These are phyloP conservation scores for Epichloe scottii DNA, from an alignment of 2,329 filamentous ascomycete genomes.

Conservation along the genomic window DNA sequence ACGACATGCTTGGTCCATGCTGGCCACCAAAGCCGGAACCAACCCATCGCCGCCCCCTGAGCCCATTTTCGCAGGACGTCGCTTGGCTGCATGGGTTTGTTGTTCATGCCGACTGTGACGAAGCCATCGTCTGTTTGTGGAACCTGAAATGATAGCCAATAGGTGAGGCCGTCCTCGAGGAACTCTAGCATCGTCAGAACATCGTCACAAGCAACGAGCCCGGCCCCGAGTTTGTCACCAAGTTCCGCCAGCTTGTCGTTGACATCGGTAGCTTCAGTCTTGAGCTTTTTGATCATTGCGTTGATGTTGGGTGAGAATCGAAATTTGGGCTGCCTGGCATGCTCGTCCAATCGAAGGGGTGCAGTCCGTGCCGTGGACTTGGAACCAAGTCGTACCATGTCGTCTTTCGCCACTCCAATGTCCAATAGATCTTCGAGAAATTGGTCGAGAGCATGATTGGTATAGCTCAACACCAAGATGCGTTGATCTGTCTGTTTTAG, in stretches of 20 bases:
- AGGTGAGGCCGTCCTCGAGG: slow-evolving; percentile 33
- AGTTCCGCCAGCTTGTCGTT: too few relatives aligned
- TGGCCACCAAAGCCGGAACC: too few relatives aligned
- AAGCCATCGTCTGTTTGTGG: slow-evolving; percentile 24
- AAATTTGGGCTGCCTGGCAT: too few relatives aligned
- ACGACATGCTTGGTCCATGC: too few relatives aligned
- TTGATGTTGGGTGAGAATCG: too few relatives aligned
- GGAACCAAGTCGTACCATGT: slow-evolving; percentile 51
- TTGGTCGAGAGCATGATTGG: slow-evolving; percentile 55
- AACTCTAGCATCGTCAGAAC: slow-evolving; percentile 38
- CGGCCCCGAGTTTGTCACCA: too few relatives aligned
- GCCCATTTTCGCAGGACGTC: too few relatives aligned
- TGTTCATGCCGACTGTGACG: too few relatives aligned
- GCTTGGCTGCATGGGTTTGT: too few relatives aligned
- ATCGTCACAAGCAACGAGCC: slow-evolving; percentile 10
- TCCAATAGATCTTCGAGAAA: slow-evolving; percentile 52
- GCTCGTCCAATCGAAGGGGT: background rate
- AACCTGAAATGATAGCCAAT: slow-evolving; percentile 43
- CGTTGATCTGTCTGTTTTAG: slow-evolving; percentile 32
- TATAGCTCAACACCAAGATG: slow-evolving; percentile 55
- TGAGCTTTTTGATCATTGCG: too few relatives aligned
- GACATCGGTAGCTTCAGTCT: too few relatives aligned
- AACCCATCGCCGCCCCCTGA: too few relatives aligned
- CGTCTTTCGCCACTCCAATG: slow-evolving; percentile 35
- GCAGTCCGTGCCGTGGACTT: slow-evolving; percentile 31